Evolutionary conservation across 352 stramenopile genomes (phyloP).

Genomic region (Blastocystis sp.): DNA sequence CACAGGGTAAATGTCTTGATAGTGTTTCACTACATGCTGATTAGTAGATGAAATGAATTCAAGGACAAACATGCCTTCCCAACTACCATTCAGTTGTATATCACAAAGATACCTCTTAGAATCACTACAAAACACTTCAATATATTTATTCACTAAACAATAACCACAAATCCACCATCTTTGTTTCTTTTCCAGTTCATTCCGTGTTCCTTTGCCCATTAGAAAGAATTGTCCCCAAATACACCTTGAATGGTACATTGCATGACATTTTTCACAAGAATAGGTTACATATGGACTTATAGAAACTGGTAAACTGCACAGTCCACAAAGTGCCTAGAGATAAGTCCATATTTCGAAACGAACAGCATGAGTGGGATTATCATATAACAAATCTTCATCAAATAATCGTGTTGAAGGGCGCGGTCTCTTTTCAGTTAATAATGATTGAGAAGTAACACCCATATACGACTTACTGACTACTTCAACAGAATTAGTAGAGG

Average conservation of each 20-base stretch:
- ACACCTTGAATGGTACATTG: neutral
- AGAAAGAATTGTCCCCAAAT: conserved; percentile 40
- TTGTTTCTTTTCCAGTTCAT: neutral
- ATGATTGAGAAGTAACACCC: too few species aligned
- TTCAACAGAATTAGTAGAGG: too few species aligned
- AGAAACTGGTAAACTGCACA: neutral
- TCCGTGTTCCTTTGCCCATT: neutral
- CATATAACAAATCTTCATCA: neutral
- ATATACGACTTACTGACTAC: too few species aligned
- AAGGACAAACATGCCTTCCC: conserved; percentile 8
- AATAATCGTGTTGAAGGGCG: too few species aligned
- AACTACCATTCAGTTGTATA: neutral
- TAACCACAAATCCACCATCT: neutral
- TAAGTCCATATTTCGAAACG: neutral
- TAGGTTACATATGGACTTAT: neutral
- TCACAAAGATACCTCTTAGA: neutral
- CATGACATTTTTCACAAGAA: neutral
- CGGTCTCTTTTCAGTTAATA: neutral
- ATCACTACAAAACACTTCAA: neutral
- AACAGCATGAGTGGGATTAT: neutral
- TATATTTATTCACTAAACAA: conserved; percentile 17
- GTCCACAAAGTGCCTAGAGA: neutral
- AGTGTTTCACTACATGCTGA: neutral
- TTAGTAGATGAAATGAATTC: neutral
- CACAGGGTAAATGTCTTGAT: neutral